A percentile compares a stretch with the other conserved stretches of the same genome.
Conservation (phyloP, 345 rosid species). For the Eucalyptus regnans region DNA sequence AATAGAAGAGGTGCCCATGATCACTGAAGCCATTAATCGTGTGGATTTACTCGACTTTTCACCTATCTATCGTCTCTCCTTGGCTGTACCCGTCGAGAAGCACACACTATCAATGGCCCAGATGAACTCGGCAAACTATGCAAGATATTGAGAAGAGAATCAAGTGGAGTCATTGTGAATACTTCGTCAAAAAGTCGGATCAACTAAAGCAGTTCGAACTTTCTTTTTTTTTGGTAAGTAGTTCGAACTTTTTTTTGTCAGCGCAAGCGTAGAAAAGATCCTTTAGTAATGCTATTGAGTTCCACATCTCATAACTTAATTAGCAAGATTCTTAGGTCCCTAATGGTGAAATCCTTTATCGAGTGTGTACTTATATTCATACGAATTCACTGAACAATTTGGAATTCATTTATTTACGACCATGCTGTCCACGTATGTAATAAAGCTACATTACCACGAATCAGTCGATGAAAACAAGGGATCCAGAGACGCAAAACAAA, state of each 20-base stretch:
- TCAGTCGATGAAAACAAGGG: background rate
- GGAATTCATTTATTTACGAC: background rate
- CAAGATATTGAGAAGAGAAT: no score
- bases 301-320: background rate
- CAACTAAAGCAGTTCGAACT: background rate
- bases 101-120: background rate
- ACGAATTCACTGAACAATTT: background rate
- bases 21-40: no score
- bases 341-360: background rate
- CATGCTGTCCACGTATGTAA: background rate
- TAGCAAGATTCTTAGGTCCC: no score
- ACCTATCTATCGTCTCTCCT: background rate
- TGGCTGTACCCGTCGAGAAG: background rate
- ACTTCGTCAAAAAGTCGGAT: background rate
- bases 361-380: background rate
- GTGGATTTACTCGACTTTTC: background rate
- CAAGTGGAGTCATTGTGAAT: background rate
- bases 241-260: background rate
- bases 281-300: background rate
- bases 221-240: no score
- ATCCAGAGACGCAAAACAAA: no score
- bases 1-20: background rate
- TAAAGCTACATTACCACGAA: background rate
- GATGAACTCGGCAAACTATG: background rate
- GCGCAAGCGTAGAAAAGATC: background rate